Conservation (phyloP, 1,284 basidiomycete species). For the Grifola frondosa region DNA sequence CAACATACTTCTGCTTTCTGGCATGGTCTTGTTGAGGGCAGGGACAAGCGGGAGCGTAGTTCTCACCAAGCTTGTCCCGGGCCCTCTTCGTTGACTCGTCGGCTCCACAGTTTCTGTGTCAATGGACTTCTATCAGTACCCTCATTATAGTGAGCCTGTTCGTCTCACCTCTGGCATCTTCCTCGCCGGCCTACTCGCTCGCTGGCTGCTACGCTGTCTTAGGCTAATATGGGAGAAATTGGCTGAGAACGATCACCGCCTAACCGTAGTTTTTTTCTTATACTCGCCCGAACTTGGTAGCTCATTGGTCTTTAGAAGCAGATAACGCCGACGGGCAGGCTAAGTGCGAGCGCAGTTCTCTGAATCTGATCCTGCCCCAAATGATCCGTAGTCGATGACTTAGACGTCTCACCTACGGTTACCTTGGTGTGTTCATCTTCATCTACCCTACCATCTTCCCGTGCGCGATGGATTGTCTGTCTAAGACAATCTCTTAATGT, state of each 20-base stretch:
- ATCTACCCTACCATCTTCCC: not conserved
- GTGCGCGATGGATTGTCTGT: not conserved
- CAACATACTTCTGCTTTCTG: not conserved
- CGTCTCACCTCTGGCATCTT: not conserved
- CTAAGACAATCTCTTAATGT: no score
- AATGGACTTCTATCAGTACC: no score
- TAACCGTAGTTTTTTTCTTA: not conserved
- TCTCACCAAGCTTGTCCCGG: constrained; percentile 43
- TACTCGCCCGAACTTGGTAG: no score
- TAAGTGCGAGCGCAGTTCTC: constrained; percentile 37
- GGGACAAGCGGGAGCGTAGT: constrained; percentile 47
- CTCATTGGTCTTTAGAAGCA: not conserved
- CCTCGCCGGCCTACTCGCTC: not conserved
- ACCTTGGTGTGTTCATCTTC: not conserved
- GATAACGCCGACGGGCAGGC: constrained; percentile 11
- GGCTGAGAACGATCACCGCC: no score
- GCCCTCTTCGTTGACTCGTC: constrained; percentile 3
- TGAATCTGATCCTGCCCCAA: constrained; percentile 27
- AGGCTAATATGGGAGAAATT: no score
- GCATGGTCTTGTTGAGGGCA: constrained; percentile 7
- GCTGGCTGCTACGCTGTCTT: not conserved
- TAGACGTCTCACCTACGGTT: no score
- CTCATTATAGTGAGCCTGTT: no score
- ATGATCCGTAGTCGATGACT: not conserved
- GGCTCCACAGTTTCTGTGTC: not conserved